These are phyloP conservation scores for Hura crepitans DNA, from an alignment of 441 rosid species.

Conservation along the genomic window DNA sequence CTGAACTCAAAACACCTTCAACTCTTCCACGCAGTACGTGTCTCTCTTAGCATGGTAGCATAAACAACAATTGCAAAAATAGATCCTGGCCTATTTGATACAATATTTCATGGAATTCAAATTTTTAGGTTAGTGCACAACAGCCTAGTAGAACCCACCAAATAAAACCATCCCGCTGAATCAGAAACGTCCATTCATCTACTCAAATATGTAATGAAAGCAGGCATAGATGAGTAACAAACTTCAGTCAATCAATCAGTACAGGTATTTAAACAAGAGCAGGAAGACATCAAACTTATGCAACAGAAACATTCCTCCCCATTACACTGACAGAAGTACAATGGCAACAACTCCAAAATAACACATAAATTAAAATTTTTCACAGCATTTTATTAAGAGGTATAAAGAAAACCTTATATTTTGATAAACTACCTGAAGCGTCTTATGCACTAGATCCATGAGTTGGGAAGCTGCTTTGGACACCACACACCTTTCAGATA, in stretches of 20 bases:
- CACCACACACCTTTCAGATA: conserved; percentile 76
- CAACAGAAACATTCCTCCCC: background rate
- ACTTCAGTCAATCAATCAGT: background rate
- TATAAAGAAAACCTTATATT: background rate
- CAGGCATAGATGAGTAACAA: background rate
- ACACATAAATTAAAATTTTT: background rate
- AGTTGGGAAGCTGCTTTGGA: conserved; percentile 83
- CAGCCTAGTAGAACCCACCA: background rate
- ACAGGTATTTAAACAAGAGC: background rate
- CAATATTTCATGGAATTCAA: background rate
- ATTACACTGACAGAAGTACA: background rate
- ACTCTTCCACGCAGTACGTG: background rate
- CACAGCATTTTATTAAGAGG: background rate
- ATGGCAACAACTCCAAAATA: background rate
- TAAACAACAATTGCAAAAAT: background rate
- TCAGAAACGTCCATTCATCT: background rate
- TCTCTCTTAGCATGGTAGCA: background rate
- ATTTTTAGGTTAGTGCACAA: background rate
- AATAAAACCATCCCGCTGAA: background rate
- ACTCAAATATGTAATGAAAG: background rate
- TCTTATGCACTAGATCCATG: conserved; percentile 74
- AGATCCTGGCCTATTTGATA: background rate
- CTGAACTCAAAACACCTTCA: background rate
- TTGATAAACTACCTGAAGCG: conserved; percentile 54
- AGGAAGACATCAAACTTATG: background rate